Base-by-base conservation (phyloP, 1,139 yeast genomes). In the Sugiyamaella paludigena region DNA sequence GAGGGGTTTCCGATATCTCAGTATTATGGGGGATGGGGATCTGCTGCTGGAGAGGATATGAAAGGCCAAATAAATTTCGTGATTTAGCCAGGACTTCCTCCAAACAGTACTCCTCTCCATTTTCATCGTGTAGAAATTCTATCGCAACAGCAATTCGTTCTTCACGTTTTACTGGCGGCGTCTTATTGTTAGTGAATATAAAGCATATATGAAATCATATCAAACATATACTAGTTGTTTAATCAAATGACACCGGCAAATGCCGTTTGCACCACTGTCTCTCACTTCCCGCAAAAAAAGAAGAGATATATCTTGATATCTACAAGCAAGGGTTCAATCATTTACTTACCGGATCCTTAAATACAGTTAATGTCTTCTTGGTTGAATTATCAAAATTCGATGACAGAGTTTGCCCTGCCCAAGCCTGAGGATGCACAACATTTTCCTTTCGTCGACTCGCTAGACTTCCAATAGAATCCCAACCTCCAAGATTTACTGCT, bases 401-500 rank as follows among this genome's bases (percentile, higher is more conserved):
- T 61, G 66, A 58, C 24, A 83, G 54, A 0, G 71, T 72, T 59
- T 84, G 84, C 0, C 92, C 94, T 1, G 71, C 71, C 88, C 94
- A 84, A 0, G 84, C 78, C n/a, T 69, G 72, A 0, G 91, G 75
- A 2, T 71, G 70, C 33, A 80, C 49, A 1, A 67, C 68, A 59
- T 88, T 88, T 62, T 88, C 96, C 62, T 87, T 86, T 45, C 73
- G 73, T 48, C 87, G 67, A 7, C 72, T 67, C 9, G 72, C 72
- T 2, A 80, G 64, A 0, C 81, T 59, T 5, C 83, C 88, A 12
- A 84, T 62, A 7, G 73, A 69, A 38, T 71, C 74, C 83, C 83
- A 78, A 4, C 73, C 73, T 12, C 66, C 66, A 10, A 55, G 27
- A 26, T 30, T 44, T 4, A 29, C 19, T 3, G 53, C 45, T 28